phyloP scores from a whole-genome alignment of 2,329 filamentous ascomycete genomes.

The Magnaporthiopsis rhizophila region DNA sequence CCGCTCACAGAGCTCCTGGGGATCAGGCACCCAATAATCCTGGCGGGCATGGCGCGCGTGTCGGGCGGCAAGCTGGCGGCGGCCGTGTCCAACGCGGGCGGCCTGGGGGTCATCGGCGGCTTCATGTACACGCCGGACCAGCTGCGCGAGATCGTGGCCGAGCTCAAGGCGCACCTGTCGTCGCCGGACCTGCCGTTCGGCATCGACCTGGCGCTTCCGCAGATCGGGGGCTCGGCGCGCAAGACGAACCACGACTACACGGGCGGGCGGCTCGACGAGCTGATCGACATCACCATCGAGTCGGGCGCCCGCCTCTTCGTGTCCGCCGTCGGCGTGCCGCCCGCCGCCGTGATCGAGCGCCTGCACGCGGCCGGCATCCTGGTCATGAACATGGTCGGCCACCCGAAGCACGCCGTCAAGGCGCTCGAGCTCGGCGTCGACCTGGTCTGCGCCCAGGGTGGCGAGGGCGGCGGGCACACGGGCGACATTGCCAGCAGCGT shows the following conservation, averaged over 20 bases:
- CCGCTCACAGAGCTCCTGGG: slow-evolving; percentile 70
- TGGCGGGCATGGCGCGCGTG: slow-evolving; percentile 88
- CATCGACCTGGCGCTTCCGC: slow-evolving; percentile 83
- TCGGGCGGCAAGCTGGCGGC: slow-evolving; percentile 73
- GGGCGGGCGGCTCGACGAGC: slow-evolving; percentile 74
- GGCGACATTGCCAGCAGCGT: slow-evolving; percentile 82
- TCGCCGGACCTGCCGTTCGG: slow-evolving; percentile 72
- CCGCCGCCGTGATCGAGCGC: slow-evolving; percentile 60
- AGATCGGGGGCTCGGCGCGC: slow-evolving; percentile 74
- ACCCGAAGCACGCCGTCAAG: slow-evolving; percentile 85
- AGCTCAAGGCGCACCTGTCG: slow-evolving; percentile 69
- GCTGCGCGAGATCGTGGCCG: slow-evolving; percentile 71
- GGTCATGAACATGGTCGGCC: slow-evolving; percentile 97
- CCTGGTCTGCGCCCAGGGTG: slow-evolving; percentile 85
- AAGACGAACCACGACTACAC: slow-evolving; percentile 97
- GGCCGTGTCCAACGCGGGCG: slow-evolving; percentile 82
- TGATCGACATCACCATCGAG: slow-evolving; percentile 79
- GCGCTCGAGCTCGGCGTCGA: slow-evolving; percentile 81
- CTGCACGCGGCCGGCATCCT: slow-evolving; percentile 74
- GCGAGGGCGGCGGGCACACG: slow-evolving; percentile 89
- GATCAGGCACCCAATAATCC: slow-evolving; percentile 82
- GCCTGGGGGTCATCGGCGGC: slow-evolving; percentile 67
- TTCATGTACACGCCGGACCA: slow-evolving; percentile 66
- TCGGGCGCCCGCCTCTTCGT: slow-evolving; percentile 83
- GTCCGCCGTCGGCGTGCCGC: slow-evolving; percentile 80